These are phyloP conservation scores for Angophora floribunda DNA, from an alignment of 345 rosid genomes.

Conservation along the genomic window DNA sequence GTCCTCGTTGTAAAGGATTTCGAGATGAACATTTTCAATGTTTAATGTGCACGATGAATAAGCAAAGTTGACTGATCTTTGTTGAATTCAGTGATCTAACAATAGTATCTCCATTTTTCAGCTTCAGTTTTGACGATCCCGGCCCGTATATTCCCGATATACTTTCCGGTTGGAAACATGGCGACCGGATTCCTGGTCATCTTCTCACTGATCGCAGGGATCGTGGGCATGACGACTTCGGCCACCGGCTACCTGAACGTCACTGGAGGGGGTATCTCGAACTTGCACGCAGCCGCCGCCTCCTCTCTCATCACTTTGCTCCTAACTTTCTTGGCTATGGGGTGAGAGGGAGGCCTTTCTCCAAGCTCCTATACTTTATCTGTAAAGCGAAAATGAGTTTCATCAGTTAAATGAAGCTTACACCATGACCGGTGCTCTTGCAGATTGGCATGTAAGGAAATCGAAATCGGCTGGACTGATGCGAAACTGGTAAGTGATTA, in stretches of 20 bases:
- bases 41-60: background rate
- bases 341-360: constrained; percentile 22
- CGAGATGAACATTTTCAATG: background rate
- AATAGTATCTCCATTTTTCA: constrained; percentile 7
- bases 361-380: background rate
- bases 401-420: background rate
- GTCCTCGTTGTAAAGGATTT: background rate
- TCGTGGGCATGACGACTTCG: constrained; percentile 71
- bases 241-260: constrained; percentile 44
- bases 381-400: background rate
- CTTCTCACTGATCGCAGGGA: constrained; percentile 64
- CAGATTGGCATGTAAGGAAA: constrained; percentile 91
- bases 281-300: constrained; percentile 59
- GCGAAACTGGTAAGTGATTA: constrained; percentile 47
- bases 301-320: constrained; percentile 54
- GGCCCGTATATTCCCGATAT: constrained; percentile 73
- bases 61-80: background rate
- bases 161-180: constrained; percentile 77
- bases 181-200: constrained; percentile 71
- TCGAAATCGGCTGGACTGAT: constrained; percentile 63
- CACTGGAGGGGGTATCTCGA: constrained; percentile 28
- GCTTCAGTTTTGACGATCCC: constrained; percentile 64
- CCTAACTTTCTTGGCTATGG: constrained; percentile 78
- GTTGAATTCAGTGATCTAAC: background rate
- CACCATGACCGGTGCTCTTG: background rate